phyloP scores from a whole-genome alignment of 805 yeast genomes.

The Lipomyces kockii region DNA sequence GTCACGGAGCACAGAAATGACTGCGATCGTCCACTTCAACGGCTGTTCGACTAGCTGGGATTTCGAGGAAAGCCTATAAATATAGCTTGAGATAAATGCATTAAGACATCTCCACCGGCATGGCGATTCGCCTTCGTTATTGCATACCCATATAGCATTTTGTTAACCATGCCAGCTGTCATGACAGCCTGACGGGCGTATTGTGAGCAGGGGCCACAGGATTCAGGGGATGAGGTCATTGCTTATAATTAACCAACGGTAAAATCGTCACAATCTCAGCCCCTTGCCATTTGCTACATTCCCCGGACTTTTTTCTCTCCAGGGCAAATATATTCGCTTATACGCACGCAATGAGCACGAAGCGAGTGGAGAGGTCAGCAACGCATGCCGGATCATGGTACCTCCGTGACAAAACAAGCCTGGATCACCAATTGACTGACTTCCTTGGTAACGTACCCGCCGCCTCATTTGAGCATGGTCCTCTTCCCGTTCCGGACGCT shows the following conservation, averaged over 20 bases:
- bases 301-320: neutral
- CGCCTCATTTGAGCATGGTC: conserved; percentile 37
- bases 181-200: neutral
- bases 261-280: no score
- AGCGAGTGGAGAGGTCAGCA: conserved; percentile 55
- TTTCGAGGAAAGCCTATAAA: no score
- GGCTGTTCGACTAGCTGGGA: no score
- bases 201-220: neutral
- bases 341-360: neutral
- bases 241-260: no score
- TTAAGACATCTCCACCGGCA: no score
- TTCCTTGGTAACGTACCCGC: conserved; percentile 50
- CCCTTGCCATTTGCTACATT: neutral
- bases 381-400: conserved; percentile 96
- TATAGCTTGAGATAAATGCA: no score
- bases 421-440: conserved; percentile 57
- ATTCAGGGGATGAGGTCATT: conserved; percentile 2
- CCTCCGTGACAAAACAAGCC: conserved; percentile 49
- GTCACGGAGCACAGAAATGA: no score
- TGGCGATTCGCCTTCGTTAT: no score
- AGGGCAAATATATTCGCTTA: neutral
- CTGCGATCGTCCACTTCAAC: no score
- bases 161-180: no score
- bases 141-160: neutral
- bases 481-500: conserved; percentile 47